Evolutionary conservation across 345 rosid genomes (phyloP).

Genomic region (Salix dunnii): DNA sequence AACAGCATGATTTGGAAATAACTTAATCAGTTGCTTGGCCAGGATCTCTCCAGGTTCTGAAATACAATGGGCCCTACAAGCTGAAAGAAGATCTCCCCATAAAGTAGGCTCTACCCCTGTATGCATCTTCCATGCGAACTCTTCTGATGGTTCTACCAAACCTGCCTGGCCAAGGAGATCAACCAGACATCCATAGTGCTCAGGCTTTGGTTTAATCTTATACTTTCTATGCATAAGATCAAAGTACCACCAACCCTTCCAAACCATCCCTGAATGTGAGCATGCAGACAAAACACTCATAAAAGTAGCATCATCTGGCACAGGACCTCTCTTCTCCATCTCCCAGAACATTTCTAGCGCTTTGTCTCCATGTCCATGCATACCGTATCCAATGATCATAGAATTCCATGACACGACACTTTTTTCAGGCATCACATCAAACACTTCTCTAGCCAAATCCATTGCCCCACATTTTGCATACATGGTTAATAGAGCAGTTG

Average conservation of each 20-base stretch:
- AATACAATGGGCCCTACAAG: slow-evolving; percentile 32
- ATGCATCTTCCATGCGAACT: slow-evolving; percentile 26
- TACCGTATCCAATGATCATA: slow-evolving; percentile 38
- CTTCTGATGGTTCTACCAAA: slow-evolving; percentile 39
- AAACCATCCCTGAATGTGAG: slow-evolving; percentile 42
- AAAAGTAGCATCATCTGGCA: slow-evolving; percentile 50
- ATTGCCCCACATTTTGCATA: slow-evolving; percentile 32
- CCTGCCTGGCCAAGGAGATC: slow-evolving; percentile 52
- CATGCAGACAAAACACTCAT: slow-evolving; percentile 57
- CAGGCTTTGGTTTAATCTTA: slow-evolving; percentile 42
- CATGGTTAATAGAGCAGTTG: slow-evolving; percentile 57
- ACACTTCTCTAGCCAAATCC: slow-evolving; percentile 26
- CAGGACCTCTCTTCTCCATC: slow-evolving; percentile 47
- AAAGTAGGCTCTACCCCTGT: slow-evolving; percentile 29
- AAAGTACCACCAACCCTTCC: slow-evolving; percentile 70
- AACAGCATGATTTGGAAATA: slow-evolving; percentile 43
- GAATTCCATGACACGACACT: slow-evolving; percentile 34
- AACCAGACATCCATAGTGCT: slow-evolving; percentile 61
- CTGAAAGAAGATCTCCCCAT: slow-evolving; percentile 39
- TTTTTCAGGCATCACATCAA: slow-evolving; percentile 29
- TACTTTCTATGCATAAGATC: slow-evolving; percentile 51
- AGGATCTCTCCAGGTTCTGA: slow-evolving; percentile 46
- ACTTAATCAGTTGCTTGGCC: slow-evolving; percentile 42
- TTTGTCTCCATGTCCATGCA: slow-evolving; percentile 40
- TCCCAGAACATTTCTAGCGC: slow-evolving; percentile 44